A percentile compares a stretch with the other conserved stretches of the same genome.
Evolutionary conservation across 768 basidiomycete species (phyloP).

Genomic region (Boletus rufocinnamomeus): DNA sequence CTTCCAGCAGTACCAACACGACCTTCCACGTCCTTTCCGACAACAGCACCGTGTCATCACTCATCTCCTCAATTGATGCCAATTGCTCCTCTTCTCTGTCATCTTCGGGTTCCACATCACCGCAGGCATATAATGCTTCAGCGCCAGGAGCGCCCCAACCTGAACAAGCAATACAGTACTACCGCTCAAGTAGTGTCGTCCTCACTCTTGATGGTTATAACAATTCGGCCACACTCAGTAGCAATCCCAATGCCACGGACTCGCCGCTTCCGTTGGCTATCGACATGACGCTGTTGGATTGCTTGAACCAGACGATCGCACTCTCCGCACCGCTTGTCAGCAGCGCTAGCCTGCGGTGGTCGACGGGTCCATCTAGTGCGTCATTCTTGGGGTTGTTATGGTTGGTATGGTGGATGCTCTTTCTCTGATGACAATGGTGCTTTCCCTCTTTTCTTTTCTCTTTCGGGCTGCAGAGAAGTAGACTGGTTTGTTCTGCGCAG

Average conservation of each 20-base stretch:
- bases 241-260: constrained; percentile 42
- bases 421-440: neutral
- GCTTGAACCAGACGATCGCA: constrained; percentile 66
- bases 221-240: constrained; percentile 51
- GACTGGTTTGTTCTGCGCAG: neutral
- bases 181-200: constrained; percentile 63
- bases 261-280: constrained; percentile 54
- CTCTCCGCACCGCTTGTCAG: constrained; percentile 56
- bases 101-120: constrained; percentile 34
- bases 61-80: constrained; percentile 43
- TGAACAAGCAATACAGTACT: constrained; percentile 66
- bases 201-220: constrained; percentile 69
- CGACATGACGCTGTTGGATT: constrained; percentile 51
- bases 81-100: constrained; percentile 47
- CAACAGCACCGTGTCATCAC: constrained; percentile 45
- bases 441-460: neutral
- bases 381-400: constrained; percentile 19
- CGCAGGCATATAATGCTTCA: constrained; percentile 35
- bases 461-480: too few species aligned
- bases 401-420: constrained; percentile 21
- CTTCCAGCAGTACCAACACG: constrained; percentile 40
- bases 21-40: constrained; percentile 52
- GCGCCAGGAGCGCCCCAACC: constrained; percentile 38
- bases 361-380: constrained; percentile 3
- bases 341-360: constrained; percentile 26